Conservation (phyloP, 106 monocot genomes). For the Apostasia ramifera region DNA sequence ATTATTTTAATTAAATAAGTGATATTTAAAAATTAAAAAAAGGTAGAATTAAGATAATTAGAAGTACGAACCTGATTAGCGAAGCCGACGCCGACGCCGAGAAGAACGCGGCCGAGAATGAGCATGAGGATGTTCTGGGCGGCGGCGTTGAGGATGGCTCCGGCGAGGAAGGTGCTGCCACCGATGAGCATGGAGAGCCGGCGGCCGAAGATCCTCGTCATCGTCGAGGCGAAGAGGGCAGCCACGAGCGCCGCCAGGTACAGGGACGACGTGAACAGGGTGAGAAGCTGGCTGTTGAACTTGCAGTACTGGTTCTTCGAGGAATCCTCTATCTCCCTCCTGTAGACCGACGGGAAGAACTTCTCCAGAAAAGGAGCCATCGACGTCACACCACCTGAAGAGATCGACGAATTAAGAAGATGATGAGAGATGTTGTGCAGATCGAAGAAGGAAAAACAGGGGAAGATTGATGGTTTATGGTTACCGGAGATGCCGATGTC, state of each 20-base stretch:
- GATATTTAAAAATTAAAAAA: neutral
- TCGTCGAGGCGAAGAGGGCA: conserved; percentile 25
- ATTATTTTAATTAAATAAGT: too few relatives aligned
- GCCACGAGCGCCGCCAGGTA: conserved; percentile 30
- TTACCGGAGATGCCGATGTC: conserved; percentile 13
- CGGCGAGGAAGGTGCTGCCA: conserved; percentile 25
- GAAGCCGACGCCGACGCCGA: conserved; percentile 10
- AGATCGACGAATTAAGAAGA: neutral
- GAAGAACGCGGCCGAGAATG: conserved; percentile 20
- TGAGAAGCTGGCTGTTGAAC: conserved; percentile 5
- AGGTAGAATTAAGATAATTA: neutral
- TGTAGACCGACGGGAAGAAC: conserved; percentile 28
- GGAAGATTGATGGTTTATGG: neutral
- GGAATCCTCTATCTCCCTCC: conserved; percentile 5
- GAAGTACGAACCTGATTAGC: conserved; percentile 24
- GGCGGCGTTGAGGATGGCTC: conserved; percentile 29
- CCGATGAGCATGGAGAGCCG: conserved; percentile 34
- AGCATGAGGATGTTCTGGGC: conserved; percentile 25
- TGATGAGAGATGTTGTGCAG: neutral
- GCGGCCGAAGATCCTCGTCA: conserved; percentile 22
- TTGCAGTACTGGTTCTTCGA: conserved; percentile 24
- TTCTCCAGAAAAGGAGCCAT: conserved; percentile 27
- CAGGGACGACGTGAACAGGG: conserved; percentile 31
- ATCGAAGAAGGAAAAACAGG: neutral
- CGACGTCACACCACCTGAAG: conserved; percentile 28